Conservation (phyloP, 2,329 filamentous ascomycete species). For the Davidsoniella eucalypti region DNA sequence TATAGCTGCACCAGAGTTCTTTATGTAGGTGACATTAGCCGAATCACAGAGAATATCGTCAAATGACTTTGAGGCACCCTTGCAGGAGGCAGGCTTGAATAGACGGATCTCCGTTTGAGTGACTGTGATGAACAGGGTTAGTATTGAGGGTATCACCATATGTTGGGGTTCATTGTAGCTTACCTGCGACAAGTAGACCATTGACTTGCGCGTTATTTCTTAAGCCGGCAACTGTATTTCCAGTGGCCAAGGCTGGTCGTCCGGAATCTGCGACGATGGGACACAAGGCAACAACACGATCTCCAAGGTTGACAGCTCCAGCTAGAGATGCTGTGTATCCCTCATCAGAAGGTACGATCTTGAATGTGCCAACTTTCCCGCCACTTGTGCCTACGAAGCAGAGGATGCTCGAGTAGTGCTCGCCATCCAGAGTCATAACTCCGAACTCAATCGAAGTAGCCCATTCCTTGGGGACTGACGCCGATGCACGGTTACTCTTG, state of each 20-base stretch:
- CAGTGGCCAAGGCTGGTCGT: slow-evolving; percentile 57
- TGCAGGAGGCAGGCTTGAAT: slow-evolving; percentile 68
- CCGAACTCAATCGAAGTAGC: slow-evolving; percentile 76
- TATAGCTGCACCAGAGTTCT: slow-evolving; percentile 60
- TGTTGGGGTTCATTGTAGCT: slow-evolving; percentile 17
- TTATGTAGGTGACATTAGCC: slow-evolving; percentile 58
- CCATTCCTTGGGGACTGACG: slow-evolving; percentile 42
- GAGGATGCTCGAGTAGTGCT: slow-evolving; percentile 85
- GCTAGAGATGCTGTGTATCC: slow-evolving; percentile 58
- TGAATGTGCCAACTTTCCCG: slow-evolving; percentile 78
- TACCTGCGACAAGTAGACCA: slow-evolving; percentile 62
- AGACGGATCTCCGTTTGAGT: slow-evolving; percentile 63
- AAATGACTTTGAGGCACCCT: slow-evolving; percentile 85
- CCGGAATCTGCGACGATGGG: slow-evolving; percentile 71
- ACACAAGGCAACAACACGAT: slow-evolving; percentile 55
- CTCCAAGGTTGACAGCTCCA: slow-evolving; percentile 51
- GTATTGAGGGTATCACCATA: background rate
- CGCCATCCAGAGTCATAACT: slow-evolving; percentile 83
- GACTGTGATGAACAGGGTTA: slow-evolving; percentile 23
- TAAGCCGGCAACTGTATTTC: slow-evolving; percentile 56
- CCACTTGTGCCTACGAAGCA: slow-evolving; percentile 80
- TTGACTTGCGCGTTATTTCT: slow-evolving; percentile 59
- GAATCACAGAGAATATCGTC: slow-evolving; percentile 70
- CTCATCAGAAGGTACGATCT: slow-evolving; percentile 61
- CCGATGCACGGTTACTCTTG: slow-evolving; percentile 22